Conservation (phyloP, 2,329 filamentous ascomycete genomes). For the Fusarium avenaceum region DNA sequence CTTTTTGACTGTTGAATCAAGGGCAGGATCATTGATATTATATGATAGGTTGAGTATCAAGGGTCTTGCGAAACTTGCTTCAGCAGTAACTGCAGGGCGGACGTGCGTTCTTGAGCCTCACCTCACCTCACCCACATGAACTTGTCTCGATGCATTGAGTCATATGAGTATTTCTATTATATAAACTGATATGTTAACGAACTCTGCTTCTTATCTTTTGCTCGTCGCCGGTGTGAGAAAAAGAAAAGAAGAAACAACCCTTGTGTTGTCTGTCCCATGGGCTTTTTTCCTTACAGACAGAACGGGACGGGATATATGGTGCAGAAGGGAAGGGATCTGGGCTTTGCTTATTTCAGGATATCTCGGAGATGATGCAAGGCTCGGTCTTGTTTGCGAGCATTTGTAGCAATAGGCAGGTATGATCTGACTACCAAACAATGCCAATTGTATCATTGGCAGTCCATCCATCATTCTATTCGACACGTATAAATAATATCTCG, state of each 20-base stretch:
- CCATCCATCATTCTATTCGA: not conserved
- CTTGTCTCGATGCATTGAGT: constrained; percentile 6
- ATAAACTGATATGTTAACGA: not conserved
- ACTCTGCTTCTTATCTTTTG: constrained; percentile 20
- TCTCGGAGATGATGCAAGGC: not conserved
- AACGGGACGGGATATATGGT: constrained; percentile 1
- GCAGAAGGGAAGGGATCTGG: not conserved
- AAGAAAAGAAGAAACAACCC: constrained; percentile 32
- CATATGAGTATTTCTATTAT: not conserved
- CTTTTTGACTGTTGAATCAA: not conserved
- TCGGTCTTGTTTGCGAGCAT: not conserved
- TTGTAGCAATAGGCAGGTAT: not conserved
- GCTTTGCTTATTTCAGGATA: constrained; percentile 6
- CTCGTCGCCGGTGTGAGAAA: constrained; percentile 15
- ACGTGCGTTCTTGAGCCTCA: not conserved
- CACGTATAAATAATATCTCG: not conserved
- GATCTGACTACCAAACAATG: not conserved
- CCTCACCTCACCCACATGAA: not conserved
- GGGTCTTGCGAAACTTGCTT: not conserved
- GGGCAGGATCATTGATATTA: not conserved
- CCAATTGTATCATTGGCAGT: not conserved
- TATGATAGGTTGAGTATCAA: not conserved
- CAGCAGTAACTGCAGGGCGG: not conserved
- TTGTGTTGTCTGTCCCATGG: constrained; percentile 1
- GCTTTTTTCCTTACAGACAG: not conserved